Evolutionary conservation across 768 basidiomycete genomes (phyloP), one percentile per base, ranked within the genome.

Genomic region (Lanmaoa pseudosensibilis): DNA sequence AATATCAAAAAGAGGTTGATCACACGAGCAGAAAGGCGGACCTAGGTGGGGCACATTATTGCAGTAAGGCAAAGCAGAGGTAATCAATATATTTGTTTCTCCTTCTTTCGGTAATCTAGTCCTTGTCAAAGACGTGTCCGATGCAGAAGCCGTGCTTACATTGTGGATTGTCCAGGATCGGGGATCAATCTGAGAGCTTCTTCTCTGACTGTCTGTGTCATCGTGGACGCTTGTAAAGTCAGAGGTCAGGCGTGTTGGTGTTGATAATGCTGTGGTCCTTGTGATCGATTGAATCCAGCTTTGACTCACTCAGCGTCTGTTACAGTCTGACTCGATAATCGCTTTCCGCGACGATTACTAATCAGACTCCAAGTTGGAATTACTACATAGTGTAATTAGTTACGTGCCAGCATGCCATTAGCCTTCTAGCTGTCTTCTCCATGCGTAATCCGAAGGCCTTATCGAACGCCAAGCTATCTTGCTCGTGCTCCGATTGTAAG

Each of bases 11-110:
- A 59, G 27, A 53, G 33, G 21, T 9, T 25, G 36, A 37, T 55
- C 51, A 57, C 55, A 63, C 34, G 50, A 54, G 33, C 15, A 32
- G 19, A 60, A 39, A 45, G 19, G 73, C 81, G 64, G 69, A 85
- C 95, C 94, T 43, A 97, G 83, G 79, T 98, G 94, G 25, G 96
- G 94, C 12, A 97, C 95, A 66, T 98, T 98, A 72, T 98, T 98
- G 73, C 93, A 94, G 69, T 94, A 94, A 1, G 97, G 97, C 54
- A 99, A 76, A 37, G 97, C 95, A 60, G 94, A 97, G 12, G 97
- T 98, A 63, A 99, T 87, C 30, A 99, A 78, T 41, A 95, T 77
- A 68, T 98, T 99, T 53, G 79, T 78, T 73, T 94, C 88, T 45
- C 95, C 96, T 44, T 86, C 81, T 71, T 88, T 87, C 12, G 97